phyloP scores from a whole-genome alignment of 2,329 filamentous ascomycete genomes.

The Xylariales sp. region DNA sequence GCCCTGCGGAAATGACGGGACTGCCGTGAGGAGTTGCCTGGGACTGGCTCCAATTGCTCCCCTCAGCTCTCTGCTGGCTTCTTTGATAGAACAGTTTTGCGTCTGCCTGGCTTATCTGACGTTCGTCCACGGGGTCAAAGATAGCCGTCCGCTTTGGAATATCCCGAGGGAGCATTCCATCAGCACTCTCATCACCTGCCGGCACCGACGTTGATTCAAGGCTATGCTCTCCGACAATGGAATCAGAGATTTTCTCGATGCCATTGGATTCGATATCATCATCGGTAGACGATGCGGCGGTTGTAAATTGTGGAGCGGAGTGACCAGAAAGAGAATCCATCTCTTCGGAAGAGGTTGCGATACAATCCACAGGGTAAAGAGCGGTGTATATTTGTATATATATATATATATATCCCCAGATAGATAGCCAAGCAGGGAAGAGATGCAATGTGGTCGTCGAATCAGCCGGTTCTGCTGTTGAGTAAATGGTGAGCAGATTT shows the following conservation, averaged over 20 bases:
- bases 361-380: too few relatives aligned
- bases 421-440: not conserved
- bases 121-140: conserved; percentile 91
- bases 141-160: conserved; percentile 72
- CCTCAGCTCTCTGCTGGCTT: conserved; percentile 61
- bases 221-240: conserved; percentile 18
- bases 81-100: conserved; percentile 95
- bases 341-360: too few relatives aligned
- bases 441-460: not conserved
- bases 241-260: conserved; percentile 27
- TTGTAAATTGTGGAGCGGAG: too few relatives aligned
- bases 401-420: not conserved
- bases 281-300: too few relatives aligned
- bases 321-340: too few relatives aligned
- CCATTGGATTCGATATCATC: conserved; percentile 21
- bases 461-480: not conserved
- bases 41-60: conserved; percentile 31
- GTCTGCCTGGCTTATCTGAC: conserved; percentile 89
- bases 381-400: not conserved
- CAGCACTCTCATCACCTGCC: conserved; percentile 16
- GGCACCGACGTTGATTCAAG: too few relatives aligned
- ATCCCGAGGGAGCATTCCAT: conserved; percentile 59
- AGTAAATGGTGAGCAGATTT: too few relatives aligned
- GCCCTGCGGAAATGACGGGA: conserved; percentile 30
- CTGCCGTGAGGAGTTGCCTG: conserved; percentile 38